Base-by-base conservation (phyloP, 2,329 filamentous ascomycete species). In the Ceratocystis ficicola region DNA sequence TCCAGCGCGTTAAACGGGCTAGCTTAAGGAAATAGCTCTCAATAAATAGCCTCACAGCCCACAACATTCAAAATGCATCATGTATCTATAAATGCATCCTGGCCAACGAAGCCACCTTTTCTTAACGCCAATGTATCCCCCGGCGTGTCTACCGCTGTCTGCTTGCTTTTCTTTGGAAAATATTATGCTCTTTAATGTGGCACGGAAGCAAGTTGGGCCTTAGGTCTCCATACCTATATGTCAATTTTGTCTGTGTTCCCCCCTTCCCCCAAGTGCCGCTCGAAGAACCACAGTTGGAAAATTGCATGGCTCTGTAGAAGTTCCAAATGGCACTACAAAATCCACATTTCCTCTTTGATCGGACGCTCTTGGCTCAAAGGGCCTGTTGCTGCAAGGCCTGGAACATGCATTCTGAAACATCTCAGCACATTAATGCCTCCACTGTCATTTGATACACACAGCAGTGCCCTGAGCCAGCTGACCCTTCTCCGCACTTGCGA, bases 351-450 rank as follows among this genome's bases (percentile, higher is more conserved):
- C 25, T 57, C 17, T 30, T 57, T 30, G 5, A 12, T 17, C 25
- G 7, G 28, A 12, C 30, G 12, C 28, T 32, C 52, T 30, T 5
- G 7, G 30, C 10, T 8, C 52, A 3, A 57, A 32, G 7, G 4
- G 8, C 22, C 52, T 55, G 8, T 32, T 57, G 22, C 30, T 17
- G 22, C 25, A 28, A 30, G 15, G 52, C 25, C 52, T 57, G 7
- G 48, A 57, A 30, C 52, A 5, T 30, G 20, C 15, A 57, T 30
- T 30, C 52, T 57, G 52, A 57, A 57, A 57, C 52, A 28, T 57
- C 52, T 57, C 52, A 28, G n/a, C 22, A 30, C 52, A 57, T 57
- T 32, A 57, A 57, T 57, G 52, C 52, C 52, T 57, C 52, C 52
- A 57, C 52, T 57, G 28, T 30, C 25, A 57, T 57, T 57, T 55